Conservation (phyloP, 1,139 yeast species). For the Candida sanyaensis region DNA sequence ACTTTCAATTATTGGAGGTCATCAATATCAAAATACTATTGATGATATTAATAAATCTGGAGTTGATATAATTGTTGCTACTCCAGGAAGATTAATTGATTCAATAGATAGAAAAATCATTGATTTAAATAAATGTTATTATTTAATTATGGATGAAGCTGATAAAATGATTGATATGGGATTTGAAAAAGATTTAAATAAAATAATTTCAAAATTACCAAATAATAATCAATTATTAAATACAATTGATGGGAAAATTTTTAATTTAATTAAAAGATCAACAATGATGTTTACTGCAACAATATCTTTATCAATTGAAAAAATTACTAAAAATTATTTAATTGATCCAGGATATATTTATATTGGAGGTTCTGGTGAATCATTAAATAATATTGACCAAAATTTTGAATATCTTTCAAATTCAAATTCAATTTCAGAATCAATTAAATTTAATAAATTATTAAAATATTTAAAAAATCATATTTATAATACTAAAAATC, state of each 20-base stretch:
- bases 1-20: slow-evolving; percentile 87
- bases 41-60: slow-evolving; percentile 46
- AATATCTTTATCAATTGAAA: slow-evolving; percentile 73
- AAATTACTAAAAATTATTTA: slow-evolving; percentile 62
- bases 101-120: slow-evolving; percentile 68
- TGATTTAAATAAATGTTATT: slow-evolving; percentile 61
- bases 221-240: slow-evolving; percentile 21
- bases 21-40: slow-evolving; percentile 74
- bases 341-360: slow-evolving; percentile 59
- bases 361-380: slow-evolving; percentile 74
- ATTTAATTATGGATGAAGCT: slow-evolving; percentile 86
- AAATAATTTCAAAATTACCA: slow-evolving; percentile 54
- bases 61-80: slow-evolving; percentile 83
- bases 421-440: slow-evolving; percentile 15
- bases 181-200: slow-evolving; percentile 76
- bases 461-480: slow-evolving; percentile 23
- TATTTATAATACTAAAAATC: slow-evolving; percentile 32
- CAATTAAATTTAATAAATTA: slow-evolving; percentile 26
- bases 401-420: slow-evolving; percentile 52
- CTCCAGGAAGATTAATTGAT: slow-evolving; percentile 90
- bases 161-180: slow-evolving; percentile 96
- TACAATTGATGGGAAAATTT: slow-evolving; percentile 27
- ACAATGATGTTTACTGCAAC: slow-evolving; percentile 97
- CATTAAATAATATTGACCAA: slow-evolving; percentile 70
- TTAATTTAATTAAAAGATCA: slow-evolving; percentile 28